Percentiles rank a stretch among this genome's conserved stretches.
Conservation (phyloP, 257 asterid genomes). For the Solanum chaucha region DNA sequence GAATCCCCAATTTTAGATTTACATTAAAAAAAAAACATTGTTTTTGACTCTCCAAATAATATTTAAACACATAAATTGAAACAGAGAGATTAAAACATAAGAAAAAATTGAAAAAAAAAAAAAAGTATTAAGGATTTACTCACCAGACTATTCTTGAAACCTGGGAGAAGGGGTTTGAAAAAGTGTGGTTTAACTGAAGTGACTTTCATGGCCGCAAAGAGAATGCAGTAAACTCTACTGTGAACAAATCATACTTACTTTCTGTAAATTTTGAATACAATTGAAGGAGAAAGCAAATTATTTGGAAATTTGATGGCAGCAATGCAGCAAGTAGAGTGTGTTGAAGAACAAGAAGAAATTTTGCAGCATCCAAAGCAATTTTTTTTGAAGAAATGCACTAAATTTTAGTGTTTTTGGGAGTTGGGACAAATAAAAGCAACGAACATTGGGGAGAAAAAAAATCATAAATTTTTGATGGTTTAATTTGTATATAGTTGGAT, state of each 20-base stretch:
- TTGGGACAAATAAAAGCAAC: background rate
- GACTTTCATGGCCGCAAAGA: background rate
- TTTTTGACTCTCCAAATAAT: background rate
- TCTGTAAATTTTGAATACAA: background rate
- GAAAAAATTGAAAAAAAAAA: background rate
- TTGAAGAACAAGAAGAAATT: background rate
- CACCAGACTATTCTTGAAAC: conserved; percentile 3
- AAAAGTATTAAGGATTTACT: background rate
- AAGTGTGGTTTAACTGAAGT: conserved; percentile 9
- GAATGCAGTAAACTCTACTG: background rate
- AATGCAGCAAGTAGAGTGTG: background rate
- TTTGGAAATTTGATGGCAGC: background rate
- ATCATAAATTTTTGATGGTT: too few relatives aligned
- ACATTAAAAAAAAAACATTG: background rate
- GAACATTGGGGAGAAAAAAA: background rate
- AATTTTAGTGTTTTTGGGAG: background rate
- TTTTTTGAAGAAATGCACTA: too few relatives aligned
- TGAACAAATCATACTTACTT: background rate
- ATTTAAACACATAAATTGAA: background rate
- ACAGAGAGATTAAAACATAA: background rate
- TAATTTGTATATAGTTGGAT: too few relatives aligned
- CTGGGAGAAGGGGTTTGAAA: conserved; percentile 7
- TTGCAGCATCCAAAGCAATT: background rate
- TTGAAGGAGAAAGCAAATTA: background rate
- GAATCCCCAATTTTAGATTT: background rate